Percentiles rank a stretch among this genome's conserved stretches.
phyloP scores from a whole-genome alignment of 2,329 filamentous ascomycete species.

The Penicillium frequentans region DNA sequence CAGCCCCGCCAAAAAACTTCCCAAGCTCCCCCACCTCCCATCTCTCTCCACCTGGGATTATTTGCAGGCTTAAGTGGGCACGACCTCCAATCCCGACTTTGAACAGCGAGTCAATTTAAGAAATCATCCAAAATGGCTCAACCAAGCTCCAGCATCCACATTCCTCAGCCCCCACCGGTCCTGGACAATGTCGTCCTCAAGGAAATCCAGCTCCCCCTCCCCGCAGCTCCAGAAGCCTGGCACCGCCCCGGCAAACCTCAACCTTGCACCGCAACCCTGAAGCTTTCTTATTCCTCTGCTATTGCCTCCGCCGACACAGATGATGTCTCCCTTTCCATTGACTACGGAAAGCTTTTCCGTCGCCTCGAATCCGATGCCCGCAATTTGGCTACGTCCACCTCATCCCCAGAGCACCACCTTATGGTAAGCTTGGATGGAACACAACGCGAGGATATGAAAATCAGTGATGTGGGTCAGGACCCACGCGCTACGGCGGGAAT shows the following conservation, averaged over 20 bases:
- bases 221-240: slow-evolving; percentile 48
- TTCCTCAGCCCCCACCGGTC: slow-evolving; percentile 12
- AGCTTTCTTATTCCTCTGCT: slow-evolving; percentile 43
- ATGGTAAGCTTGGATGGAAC: slow-evolving; percentile 30
- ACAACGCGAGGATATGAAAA: slow-evolving; percentile 31
- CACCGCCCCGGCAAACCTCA: slow-evolving; percentile 46
- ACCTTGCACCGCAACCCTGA: slow-evolving; percentile 45
- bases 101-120: background rate
- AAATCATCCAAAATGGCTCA: slow-evolving; percentile 21
- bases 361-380: slow-evolving; percentile 37
- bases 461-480: slow-evolving; percentile 31
- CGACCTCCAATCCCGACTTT: background rate
- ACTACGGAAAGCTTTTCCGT: slow-evolving; percentile 50
- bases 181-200: slow-evolving; percentile 43
- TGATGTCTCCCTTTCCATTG: slow-evolving; percentile 46
- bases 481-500: slow-evolving; percentile 36
- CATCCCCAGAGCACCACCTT: slow-evolving; percentile 18
- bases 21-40: slow-evolving; percentile 9
- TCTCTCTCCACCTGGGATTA: background rate
- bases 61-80: background rate
- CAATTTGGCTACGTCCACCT: slow-evolving; percentile 25
- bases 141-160: slow-evolving; percentile 7
- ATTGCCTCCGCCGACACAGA: slow-evolving; percentile 45
- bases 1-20: slow-evolving; percentile 21
- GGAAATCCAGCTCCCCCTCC: slow-evolving; percentile 45